Evolutionary conservation across 257 asterid genomes (phyloP).

Genomic region (Nicotiana paniculata): DNA sequence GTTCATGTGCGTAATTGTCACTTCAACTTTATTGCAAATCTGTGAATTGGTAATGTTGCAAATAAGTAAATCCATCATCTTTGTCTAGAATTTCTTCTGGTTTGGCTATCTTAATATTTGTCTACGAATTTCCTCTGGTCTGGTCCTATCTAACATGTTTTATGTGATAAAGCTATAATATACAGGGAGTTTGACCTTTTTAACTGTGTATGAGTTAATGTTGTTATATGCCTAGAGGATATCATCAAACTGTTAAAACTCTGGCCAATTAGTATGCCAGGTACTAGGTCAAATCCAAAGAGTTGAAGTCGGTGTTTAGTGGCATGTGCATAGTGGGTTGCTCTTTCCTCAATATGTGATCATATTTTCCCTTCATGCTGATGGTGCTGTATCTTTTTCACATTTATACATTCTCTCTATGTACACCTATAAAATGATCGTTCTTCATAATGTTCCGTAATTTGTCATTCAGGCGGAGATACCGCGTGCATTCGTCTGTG

Average conservation of each 20-base stretch:
- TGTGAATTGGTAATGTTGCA: neutral
- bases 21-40: neutral
- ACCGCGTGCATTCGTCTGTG: conserved; percentile 97
- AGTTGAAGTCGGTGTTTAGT: neutral
- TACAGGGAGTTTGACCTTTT: neutral
- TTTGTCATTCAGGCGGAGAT: conserved; percentile 60
- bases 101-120: too few species aligned
- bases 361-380: neutral
- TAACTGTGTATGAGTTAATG: neutral
- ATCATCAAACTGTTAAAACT: neutral
- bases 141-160: neutral
- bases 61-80: neutral
- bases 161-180: neutral
- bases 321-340: neutral
- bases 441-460: neutral
- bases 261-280: neutral
- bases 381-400: neutral
- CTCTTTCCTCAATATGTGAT: neutral
- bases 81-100: neutral
- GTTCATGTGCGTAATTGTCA: neutral
- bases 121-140: neutral
- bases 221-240: neutral
- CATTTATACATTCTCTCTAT: neutral
- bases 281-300: neutral
- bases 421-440: neutral